Evolutionary conservation across 2,329 filamentous ascomycete genomes (phyloP), one percentile per base, ranked within the genome.

Genomic region (Diplodia corticola): DNA sequence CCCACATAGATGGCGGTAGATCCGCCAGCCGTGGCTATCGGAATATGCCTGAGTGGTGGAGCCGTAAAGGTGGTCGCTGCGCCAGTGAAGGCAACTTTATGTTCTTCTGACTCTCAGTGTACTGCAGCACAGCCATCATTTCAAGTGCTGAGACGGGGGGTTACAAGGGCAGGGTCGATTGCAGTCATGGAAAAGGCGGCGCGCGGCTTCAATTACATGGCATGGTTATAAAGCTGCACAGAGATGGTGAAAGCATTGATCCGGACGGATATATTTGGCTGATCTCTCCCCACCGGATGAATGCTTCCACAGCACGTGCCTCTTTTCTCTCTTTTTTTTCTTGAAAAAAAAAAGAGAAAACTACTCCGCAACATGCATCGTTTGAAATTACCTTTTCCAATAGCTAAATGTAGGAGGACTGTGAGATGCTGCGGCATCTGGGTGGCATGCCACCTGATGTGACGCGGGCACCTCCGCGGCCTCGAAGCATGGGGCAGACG

Each of bases 401-500:
- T 6, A 20, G 7, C 7, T 17, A 44, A n/a, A n/a, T 20, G n/a
- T 20, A 44, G n/a, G 40, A 15, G 12, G 15, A 37, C 12, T 13
- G 35, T 13, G n/a, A 44, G n/a, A n/a, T n/a, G 40, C 12, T 44
- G 17, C 40, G 37, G 30, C 30, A n/a, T n/a, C n/a, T n/a, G 37
- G 37, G 37, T 44, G 17, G 24, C 26, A 48, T 33, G 37, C 40
- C 57, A 61, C 57, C 57, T 61, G 57, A 49, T 30, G 37, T 48
- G 55, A 60, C 17, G 55, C 55, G 55, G 55, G 17, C 55, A 60
- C 12, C 55, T 60, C 55, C 55, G 55, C 17, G 22, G 5, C 44
- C 40, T 22, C 22, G n/a, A 40, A 30, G 33, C 55, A 48, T 60
- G 37, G 40, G 37, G 24, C 55, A 12, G 37, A 22, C 53, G 24